Percentiles rank a stretch among this genome's conserved stretches.
Conservation (phyloP, 2,329 filamentous ascomycete genomes). For the Exophiala alcalophila region DNA sequence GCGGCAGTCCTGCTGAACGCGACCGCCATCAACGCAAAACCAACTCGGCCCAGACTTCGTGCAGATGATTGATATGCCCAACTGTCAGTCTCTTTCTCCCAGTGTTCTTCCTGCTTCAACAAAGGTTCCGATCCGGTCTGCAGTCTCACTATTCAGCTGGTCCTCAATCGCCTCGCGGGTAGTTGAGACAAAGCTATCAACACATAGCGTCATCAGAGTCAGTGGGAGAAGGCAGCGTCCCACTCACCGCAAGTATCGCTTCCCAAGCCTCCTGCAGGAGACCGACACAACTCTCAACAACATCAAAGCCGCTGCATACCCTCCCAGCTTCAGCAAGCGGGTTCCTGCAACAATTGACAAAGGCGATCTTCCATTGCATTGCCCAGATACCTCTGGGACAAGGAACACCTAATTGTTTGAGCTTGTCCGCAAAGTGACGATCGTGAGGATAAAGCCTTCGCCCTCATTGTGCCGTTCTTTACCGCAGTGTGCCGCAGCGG, state of each 20-base stretch:
- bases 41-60: slow-evolving; percentile 17
- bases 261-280: slow-evolving; percentile 16
- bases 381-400: slow-evolving; percentile 19
- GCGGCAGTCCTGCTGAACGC: slow-evolving; percentile 18
- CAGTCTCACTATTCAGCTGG: slow-evolving; percentile 23
- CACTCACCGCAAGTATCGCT: slow-evolving; percentile 23
- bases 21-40: slow-evolving; percentile 13
- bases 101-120: slow-evolving; percentile 23
- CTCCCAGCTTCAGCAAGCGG: slow-evolving; percentile 12
- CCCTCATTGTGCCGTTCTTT: slow-evolving; percentile 13
- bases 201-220: slow-evolving; percentile 17
- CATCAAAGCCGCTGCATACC: slow-evolving; percentile 1
- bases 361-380: slow-evolving; percentile 12
- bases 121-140: slow-evolving; percentile 21
- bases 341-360: slow-evolving; percentile 26
- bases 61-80: slow-evolving; percentile 22
- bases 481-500: slow-evolving; percentile 7
- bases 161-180: slow-evolving; percentile 14
- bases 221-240: slow-evolving; percentile 3
- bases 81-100: slow-evolving; percentile 22
- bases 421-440: slow-evolving; percentile 20
- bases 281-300: slow-evolving; percentile 14
- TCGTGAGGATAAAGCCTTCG: slow-evolving; percentile 10
- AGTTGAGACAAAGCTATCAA: slow-evolving; percentile 27
- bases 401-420: slow-evolving; percentile 22